Evolutionary conservation across 805 yeast species (phyloP).

Genomic region (Vanderwaltozyma yarrowii): DNA sequence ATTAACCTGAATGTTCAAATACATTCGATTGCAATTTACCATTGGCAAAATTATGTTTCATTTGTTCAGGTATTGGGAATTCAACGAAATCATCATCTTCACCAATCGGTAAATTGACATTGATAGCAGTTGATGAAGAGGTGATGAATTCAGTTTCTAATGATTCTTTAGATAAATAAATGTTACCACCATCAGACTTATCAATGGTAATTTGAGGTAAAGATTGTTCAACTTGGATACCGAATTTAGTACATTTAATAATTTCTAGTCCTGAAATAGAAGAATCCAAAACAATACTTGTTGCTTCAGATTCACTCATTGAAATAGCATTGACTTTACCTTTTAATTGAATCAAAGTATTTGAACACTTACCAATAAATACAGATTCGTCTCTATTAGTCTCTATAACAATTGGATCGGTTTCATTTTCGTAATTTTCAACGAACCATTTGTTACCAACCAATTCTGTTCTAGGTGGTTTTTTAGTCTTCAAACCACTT

Average conservation of each 20-base stretch:
- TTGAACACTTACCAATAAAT: constrained; percentile 72
- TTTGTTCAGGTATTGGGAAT: constrained; percentile 83
- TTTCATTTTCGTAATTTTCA: constrained; percentile 61
- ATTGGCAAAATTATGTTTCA: constrained; percentile 54
- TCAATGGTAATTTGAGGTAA: constrained; percentile 82
- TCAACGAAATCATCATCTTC: constrained; percentile 70
- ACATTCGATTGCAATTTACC: constrained; percentile 61
- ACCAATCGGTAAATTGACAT: constrained; percentile 68
- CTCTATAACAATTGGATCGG: constrained; percentile 49
- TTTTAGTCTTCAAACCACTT: constrained; percentile 39
- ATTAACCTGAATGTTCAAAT: constrained; percentile 73
- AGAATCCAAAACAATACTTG: constrained; percentile 73
- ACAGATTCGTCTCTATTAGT: constrained; percentile 82
- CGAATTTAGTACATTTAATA: constrained; percentile 71
- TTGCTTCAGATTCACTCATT: constrained; percentile 56
- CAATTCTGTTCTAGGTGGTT: constrained; percentile 59
- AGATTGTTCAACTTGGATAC: constrained; percentile 72
- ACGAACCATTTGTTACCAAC: constrained; percentile 84
- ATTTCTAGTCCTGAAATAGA: constrained; percentile 82
- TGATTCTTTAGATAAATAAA: constrained; percentile 68
- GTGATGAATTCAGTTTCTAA: constrained; percentile 70
- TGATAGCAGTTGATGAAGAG: constrained; percentile 75
- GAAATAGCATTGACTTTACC: constrained; percentile 91
- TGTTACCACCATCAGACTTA: constrained; percentile 75
- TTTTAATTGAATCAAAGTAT: constrained; percentile 65